Conservation (phyloP, 306 rosid species). For the Oemleria cerasiformis region DNA sequence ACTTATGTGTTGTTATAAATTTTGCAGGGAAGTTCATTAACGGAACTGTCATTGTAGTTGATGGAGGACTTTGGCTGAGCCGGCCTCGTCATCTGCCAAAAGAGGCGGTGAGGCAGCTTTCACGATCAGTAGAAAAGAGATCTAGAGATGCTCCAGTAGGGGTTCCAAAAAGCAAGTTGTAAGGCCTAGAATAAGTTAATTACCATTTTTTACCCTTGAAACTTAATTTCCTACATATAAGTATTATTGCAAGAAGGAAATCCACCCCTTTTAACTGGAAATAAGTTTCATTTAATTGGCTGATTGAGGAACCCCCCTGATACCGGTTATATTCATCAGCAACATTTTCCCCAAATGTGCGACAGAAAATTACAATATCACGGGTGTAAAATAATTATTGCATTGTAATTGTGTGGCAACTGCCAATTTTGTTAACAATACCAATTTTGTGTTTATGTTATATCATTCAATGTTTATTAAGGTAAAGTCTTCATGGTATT, state of each 20-base stretch:
- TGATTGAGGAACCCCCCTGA: neutral
- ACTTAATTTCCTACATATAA: neutral
- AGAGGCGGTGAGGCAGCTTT: constrained; percentile 71
- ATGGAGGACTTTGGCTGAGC: constrained; percentile 95
- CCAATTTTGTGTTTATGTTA: neutral
- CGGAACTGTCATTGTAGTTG: constrained; percentile 62
- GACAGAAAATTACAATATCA: neutral
- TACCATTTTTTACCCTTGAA: neutral
- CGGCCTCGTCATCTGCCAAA: constrained; percentile 71
- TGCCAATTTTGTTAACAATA: neutral
- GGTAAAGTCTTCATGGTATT: neutral
- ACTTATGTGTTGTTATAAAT: constrained; percentile 23
- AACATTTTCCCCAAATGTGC: neutral
- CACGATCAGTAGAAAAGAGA: constrained; percentile 79
- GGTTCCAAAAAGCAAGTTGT: constrained; percentile 77
- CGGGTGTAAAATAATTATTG: neutral
- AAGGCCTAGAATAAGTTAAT: constrained; percentile 16
- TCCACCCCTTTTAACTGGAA: neutral
- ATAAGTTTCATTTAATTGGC: neutral
- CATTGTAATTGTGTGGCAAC: neutral
- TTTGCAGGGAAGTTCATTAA: constrained; percentile 75
- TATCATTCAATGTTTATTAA: no score
- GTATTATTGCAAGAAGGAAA: neutral
- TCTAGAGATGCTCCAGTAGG: constrained; percentile 56
- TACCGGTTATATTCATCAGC: neutral